These are phyloP conservation scores for Cercospora sp. DNA, from an alignment of 2,329 filamentous ascomycete genomes.

Conservation along the genomic window DNA sequence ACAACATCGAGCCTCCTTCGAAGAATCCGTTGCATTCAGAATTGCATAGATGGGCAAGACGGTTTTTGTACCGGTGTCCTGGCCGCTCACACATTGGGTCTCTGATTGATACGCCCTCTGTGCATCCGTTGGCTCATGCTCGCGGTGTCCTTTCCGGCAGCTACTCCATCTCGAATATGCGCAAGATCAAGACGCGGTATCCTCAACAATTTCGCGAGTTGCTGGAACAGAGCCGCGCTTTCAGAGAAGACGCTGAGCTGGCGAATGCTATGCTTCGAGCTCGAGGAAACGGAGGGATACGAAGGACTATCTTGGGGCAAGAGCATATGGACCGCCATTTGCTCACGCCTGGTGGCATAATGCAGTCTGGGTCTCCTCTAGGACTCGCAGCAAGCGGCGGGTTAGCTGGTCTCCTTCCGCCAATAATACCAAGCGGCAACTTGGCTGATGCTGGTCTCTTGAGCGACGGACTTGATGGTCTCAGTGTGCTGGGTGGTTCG, in stretches of 20 bases:
- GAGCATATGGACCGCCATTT: neutral
- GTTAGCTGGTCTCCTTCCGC: slow-evolving; percentile 1
- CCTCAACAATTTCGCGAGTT: neutral
- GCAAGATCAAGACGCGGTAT: slow-evolving; percentile 12
- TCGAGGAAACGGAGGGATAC: neutral
- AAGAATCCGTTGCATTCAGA: slow-evolving; percentile 28
- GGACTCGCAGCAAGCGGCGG: neutral
- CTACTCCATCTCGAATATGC: slow-evolving; percentile 7
- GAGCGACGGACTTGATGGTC: neutral
- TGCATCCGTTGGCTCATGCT: neutral
- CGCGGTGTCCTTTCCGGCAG: neutral
- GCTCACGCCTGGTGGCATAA: neutral
- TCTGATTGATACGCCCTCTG: neutral
- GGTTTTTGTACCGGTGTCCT: slow-evolving; percentile 23
- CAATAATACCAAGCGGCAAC: neutral
- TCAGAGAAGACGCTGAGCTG: slow-evolving; percentile 15
- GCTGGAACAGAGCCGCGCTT: slow-evolving; percentile 11
- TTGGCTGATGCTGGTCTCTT: neutral
- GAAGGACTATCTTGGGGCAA: neutral
- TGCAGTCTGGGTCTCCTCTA: neutral
- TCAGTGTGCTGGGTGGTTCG: neutral
- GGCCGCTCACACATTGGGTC: slow-evolving; percentile 2
- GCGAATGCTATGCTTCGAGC: neutral
- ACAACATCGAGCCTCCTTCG: slow-evolving; percentile 29
- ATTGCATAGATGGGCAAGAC: slow-evolving; percentile 33